Base-by-base conservation (phyloP, 1,139 yeast species). In the Debaryomyces udenii region DNA sequence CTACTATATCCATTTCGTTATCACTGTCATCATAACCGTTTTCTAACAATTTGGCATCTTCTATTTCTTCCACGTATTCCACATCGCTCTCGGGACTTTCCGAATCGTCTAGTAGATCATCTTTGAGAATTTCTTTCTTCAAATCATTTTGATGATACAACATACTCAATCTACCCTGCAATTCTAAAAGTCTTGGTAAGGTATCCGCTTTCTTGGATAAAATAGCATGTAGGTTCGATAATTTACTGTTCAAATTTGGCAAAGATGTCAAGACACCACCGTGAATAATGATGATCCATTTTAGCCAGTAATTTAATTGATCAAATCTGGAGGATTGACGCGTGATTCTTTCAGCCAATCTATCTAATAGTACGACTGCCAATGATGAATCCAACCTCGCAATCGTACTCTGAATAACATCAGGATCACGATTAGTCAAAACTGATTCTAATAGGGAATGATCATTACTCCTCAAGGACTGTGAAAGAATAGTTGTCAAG, bases 251-350 rank as follows among this genome's bases (percentile, higher is more conserved):
- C 47, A 86, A 72, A 49, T 86, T 83, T 34, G 96, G 91, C 42
- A 86, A 70, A 13, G 86, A 76, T 20, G 86, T 77, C 40, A 84
- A 67, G 11, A 75, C 69, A 2, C 95, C 93, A 30, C 99, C 99
- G 61, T 94, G 99, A 29, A 86, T 81, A 35, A 93, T 83, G 55
- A 94, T 72, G 38, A 90, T 83, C 94, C 97, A 91, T 61, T 91
- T 88, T 50, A 91, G 83, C 99, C 99, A 93, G 37, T 81, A 75
- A 49, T 86, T 84, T 48, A 93, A 72, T 46, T 83, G 84, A 29
- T 85, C 87, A 48, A 90, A 90, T 51, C 89, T 78, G 13, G 65
- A 59, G 10, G 73, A 59, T 53, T 74, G 78, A 53, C 94, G 78
- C 9, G 91, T 84, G 45, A 89, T 80, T 59, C 88, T 79, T 58